phyloP scores from a whole-genome alignment of 2,329 filamentous ascomycete species.

The Lasiodiplodia sp. region DNA sequence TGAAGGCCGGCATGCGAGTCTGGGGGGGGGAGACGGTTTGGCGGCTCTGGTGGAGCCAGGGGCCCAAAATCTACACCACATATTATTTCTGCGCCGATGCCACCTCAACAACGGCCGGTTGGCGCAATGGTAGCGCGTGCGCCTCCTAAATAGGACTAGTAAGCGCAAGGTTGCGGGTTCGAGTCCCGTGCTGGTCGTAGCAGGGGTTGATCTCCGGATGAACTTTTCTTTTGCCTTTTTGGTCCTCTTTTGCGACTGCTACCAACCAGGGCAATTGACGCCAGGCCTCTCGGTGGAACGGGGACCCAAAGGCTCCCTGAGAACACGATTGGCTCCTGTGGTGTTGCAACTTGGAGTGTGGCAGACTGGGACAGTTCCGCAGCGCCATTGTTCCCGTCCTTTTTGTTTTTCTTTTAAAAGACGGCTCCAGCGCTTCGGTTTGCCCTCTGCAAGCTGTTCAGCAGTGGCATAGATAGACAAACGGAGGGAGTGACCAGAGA shows the following conservation, averaged over 20 bases:
- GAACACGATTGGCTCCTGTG: too few species aligned
- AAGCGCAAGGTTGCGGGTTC: slow-evolving; percentile 31
- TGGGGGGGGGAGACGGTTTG: too few species aligned
- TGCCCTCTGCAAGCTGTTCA: too few species aligned
- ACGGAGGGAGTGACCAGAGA: not conserved
- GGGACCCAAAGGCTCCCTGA: too few species aligned
- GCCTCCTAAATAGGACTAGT: slow-evolving; percentile 21
- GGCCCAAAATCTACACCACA: not conserved
- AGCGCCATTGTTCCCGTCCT: too few species aligned
- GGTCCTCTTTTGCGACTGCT: not conserved
- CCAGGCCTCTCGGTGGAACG: not conserved
- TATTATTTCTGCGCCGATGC: too few species aligned
- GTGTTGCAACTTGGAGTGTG: too few species aligned
- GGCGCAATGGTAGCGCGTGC: slow-evolving; percentile 31
- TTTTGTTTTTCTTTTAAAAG: too few species aligned
- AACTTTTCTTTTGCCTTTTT: not conserved
- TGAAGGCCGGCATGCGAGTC: too few species aligned
- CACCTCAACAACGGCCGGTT: slow-evolving; percentile 20
- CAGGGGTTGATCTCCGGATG: not conserved
- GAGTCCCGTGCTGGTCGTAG: slow-evolving; percentile 30
- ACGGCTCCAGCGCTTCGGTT: too few species aligned
- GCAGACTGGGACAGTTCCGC: too few species aligned
- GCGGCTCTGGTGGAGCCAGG: not conserved
- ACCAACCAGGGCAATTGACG: not conserved
- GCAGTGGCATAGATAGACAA: not conserved